A percentile compares a stretch with the other conserved stretches of the same genome.
Conservation (phyloP, 495 filamentous ascomycete genomes). For the Cenococcum geophilum region DNA sequence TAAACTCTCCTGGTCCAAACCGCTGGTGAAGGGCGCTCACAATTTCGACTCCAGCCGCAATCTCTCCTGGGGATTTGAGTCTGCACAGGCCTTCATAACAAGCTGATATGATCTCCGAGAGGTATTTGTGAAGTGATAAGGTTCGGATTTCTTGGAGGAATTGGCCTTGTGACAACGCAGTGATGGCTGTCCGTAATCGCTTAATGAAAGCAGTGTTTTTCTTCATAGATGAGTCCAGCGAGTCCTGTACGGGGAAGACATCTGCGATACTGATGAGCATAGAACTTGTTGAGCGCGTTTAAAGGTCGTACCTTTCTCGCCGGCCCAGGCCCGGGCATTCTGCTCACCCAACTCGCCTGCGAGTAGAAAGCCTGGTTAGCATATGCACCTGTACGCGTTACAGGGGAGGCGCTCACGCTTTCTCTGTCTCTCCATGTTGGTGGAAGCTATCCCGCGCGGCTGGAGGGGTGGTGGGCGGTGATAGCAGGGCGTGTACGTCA, state of each 20-base stretch:
- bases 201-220: slow-evolving; percentile 99
- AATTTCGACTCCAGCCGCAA: slow-evolving; percentile 85
- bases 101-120: slow-evolving; percentile 96
- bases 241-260: slow-evolving; percentile 68
- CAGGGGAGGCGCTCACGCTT: slow-evolving; percentile 57
- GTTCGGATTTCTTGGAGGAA: slow-evolving; percentile 90
- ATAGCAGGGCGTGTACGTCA: slow-evolving; percentile 18
- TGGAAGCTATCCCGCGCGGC: slow-evolving; percentile 15
- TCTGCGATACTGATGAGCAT: slow-evolving; percentile 47
- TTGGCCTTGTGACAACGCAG: slow-evolving; percentile 64
- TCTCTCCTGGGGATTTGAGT: slow-evolving; percentile 82
- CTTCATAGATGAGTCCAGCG: slow-evolving; percentile 93
- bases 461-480: slow-evolving; percentile 27
- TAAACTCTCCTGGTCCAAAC: slow-evolving; percentile 88
- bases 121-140: slow-evolving; percentile 91
- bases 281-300: slow-evolving; percentile 11
- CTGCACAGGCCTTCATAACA: slow-evolving; percentile 93
- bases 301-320: slow-evolving; percentile 62
- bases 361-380: slow-evolving; percentile 33
- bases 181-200: slow-evolving; percentile 84
- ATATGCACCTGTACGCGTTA: neutral
- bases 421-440: slow-evolving; percentile 71
- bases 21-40: slow-evolving; percentile 92
- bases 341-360: slow-evolving; percentile 83
- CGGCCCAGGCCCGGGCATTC: slow-evolving; percentile 82